These are phyloP conservation scores for Gardenia jasminoides DNA, from an alignment of 257 asterid genomes.

Conservation along the genomic window DNA sequence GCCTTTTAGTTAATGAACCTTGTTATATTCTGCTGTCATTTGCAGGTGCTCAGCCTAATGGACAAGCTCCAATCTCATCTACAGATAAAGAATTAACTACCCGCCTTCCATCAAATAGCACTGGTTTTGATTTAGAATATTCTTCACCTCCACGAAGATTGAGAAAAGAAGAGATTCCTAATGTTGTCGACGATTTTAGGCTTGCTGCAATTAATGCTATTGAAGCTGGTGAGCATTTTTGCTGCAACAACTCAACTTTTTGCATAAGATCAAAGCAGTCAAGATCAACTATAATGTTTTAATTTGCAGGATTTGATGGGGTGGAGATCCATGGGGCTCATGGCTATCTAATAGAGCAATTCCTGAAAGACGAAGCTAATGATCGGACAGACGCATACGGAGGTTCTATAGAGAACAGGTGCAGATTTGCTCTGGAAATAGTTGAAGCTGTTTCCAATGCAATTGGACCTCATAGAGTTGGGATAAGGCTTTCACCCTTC, in stretches of 20 bases:
- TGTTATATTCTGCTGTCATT: background rate
- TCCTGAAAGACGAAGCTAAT: slow-evolving; percentile 26
- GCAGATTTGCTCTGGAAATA: slow-evolving; percentile 23
- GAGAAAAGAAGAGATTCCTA: slow-evolving; percentile 28
- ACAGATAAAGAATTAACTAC: slow-evolving; percentile 24
- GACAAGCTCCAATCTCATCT: slow-evolving; percentile 35
- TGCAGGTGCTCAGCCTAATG: slow-evolving; percentile 31
- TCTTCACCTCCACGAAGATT: slow-evolving; percentile 28
- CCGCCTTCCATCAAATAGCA: slow-evolving; percentile 33
- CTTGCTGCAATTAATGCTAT: slow-evolving; percentile 34
- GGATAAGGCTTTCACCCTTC: slow-evolving; percentile 22
- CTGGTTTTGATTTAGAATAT: slow-evolving; percentile 11
- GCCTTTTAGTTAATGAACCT: no score
- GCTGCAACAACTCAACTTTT: background rate
- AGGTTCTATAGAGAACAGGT: slow-evolving; percentile 28
- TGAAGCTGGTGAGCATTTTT: slow-evolving; percentile 28
- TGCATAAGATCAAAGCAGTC: no score
- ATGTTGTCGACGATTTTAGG: slow-evolving; percentile 19
- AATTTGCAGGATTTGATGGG: slow-evolving; percentile 26
- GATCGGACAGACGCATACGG: slow-evolving; percentile 31
- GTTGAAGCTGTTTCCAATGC: slow-evolving; percentile 21
- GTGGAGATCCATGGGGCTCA: slow-evolving; percentile 30
- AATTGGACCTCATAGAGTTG: slow-evolving; percentile 29
- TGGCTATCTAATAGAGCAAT: slow-evolving; percentile 29
- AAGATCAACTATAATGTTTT: no score